Conservation (phyloP, 345 rosid species). For the Luvunga scandens region DNA sequence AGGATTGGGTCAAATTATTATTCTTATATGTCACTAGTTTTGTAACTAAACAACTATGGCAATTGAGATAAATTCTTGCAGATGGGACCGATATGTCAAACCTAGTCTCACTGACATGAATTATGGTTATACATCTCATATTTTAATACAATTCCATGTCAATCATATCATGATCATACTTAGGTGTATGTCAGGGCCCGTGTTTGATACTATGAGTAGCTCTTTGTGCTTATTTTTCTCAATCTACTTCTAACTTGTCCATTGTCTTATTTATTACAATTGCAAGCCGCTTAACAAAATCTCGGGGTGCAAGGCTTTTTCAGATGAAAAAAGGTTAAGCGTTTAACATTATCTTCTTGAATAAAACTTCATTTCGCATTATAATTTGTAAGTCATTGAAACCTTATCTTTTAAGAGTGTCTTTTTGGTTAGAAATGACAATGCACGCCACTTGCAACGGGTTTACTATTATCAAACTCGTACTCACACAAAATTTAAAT, state of each 20-base stretch:
- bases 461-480: too few species aligned
- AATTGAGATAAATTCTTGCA: neutral
- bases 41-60: neutral
- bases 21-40: neutral
- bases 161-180: neutral
- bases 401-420: too few species aligned
- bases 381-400: too few species aligned
- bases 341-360: too few species aligned
- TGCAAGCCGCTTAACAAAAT: neutral
- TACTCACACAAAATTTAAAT: too few species aligned
- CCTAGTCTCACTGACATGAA: neutral
- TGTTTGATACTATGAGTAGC: too few species aligned
- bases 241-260: neutral
- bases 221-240: neutral
- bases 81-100: neutral
- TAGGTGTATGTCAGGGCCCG: too few species aligned
- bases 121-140: neutral
- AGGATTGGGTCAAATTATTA: too few species aligned
- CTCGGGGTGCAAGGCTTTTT: neutral
- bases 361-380: too few species aligned
- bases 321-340: too few species aligned
- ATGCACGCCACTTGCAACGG: too few species aligned
- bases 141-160: neutral
- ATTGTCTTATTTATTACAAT: neutral
- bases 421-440: too few species aligned